phyloP scores from a whole-genome alignment of 768 basidiomycete species.

The Boletellus emodensis region DNA sequence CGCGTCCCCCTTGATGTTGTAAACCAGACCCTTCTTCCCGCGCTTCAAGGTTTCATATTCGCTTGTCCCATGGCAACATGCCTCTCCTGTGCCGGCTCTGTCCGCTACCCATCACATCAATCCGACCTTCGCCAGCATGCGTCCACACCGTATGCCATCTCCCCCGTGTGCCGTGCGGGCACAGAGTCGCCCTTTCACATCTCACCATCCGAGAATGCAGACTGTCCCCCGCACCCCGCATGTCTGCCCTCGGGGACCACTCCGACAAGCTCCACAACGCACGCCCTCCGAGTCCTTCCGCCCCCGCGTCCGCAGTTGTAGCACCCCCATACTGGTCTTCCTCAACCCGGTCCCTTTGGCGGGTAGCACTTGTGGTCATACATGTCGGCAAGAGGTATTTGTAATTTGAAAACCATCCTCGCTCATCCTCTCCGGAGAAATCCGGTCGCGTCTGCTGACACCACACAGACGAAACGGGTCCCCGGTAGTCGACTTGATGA shows the following conservation, averaged over 20 bases:
- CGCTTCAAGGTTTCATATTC: background rate
- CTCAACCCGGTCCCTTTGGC: background rate
- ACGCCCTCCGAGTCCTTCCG: background rate
- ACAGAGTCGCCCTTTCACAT: no score
- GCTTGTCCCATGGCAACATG: background rate
- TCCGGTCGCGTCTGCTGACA: background rate
- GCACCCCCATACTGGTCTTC: no score
- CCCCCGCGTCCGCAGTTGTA: background rate
- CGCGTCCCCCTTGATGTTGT: background rate
- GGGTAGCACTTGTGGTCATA: background rate
- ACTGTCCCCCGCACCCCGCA: background rate
- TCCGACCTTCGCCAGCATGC: no score
- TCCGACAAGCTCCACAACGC: background rate
- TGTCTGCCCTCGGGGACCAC: background rate
- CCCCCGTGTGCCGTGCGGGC: no score
- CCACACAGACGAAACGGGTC: background rate
- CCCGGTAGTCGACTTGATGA: no score
- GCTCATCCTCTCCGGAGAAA: background rate
- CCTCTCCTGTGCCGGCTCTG: background rate
- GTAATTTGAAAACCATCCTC: background rate
- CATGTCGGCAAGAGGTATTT: background rate
- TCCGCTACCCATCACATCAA: background rate
- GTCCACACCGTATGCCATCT: no score
- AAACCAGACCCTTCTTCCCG: background rate
- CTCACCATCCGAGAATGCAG: background rate